Evolutionary conservation across 495 filamentous ascomycete species (phyloP).

Genomic region (Beverwykella pulmonaria): DNA sequence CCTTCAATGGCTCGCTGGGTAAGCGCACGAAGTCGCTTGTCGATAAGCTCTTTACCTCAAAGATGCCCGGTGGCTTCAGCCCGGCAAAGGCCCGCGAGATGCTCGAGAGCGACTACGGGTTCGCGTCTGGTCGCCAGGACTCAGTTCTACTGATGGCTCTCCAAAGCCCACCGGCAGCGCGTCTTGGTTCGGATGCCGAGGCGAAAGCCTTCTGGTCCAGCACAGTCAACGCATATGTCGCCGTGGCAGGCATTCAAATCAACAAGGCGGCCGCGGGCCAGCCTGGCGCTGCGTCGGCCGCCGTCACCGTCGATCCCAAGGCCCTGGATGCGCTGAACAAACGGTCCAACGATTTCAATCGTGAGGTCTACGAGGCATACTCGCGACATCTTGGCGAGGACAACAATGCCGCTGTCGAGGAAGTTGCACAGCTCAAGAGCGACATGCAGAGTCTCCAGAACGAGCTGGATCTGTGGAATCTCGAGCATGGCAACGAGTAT

Average conservation of each 20-base stretch:
- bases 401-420: conserved; percentile 6
- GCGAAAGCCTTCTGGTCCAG: conserved; percentile 87
- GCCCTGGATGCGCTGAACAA: conserved; percentile 24
- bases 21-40: conserved; percentile 92
- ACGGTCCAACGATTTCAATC: conserved; percentile 19
- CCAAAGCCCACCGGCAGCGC: conserved; percentile 85
- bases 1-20: conserved; percentile 92
- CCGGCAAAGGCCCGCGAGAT: conserved; percentile 90
- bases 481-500: conserved; percentile 92
- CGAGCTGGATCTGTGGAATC: conserved; percentile 56
- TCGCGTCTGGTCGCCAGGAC: conserved; percentile 84
- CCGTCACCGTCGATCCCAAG: conserved; percentile 22
- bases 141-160: conserved; percentile 82
- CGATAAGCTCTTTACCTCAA: conserved; percentile 88
- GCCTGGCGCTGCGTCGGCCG: neutral
- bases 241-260: conserved; percentile 81
- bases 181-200: conserved; percentile 81
- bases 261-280: conserved; percentile 53
- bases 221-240: conserved; percentile 80
- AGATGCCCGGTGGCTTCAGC: conserved; percentile 98
- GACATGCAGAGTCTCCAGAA: conserved; percentile 84
- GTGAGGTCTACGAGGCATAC: conserved; percentile 25
- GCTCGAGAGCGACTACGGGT: conserved; percentile 84
- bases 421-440: conserved; percentile 58
- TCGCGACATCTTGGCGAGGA: conserved; percentile 12